Evolutionary conservation across 257 asterid genomes (phyloP).

Genomic region (Thymus quinquecostatus): DNA sequence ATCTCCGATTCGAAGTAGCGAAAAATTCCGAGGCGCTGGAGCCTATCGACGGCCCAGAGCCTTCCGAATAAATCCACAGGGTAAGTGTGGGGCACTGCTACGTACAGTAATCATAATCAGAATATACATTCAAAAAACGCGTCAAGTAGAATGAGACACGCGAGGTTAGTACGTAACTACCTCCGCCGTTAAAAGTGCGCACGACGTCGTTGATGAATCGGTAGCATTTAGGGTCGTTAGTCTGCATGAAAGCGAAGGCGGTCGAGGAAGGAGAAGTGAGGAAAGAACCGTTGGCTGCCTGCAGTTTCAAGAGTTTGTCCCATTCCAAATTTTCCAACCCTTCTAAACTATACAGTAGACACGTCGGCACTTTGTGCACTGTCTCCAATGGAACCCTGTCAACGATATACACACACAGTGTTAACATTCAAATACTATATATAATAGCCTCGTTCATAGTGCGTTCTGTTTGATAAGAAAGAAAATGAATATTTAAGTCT

Average conservation of each 20-base stretch:
- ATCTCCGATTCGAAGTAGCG: constrained; percentile 47
- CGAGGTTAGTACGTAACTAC: no score
- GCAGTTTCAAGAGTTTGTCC: constrained; percentile 53
- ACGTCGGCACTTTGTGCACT: constrained; percentile 47
- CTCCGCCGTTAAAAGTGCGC: constrained; percentile 54
- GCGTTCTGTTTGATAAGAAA: no score
- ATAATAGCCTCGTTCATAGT: no score
- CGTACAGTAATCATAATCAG: no score
- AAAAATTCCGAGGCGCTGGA: constrained; percentile 62
- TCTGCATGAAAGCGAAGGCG: constrained; percentile 59
- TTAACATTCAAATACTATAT: no score
- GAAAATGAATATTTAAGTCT: no score
- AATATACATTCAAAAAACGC: no score
- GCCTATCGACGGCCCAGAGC: constrained; percentile 61
- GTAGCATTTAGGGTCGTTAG: constrained; percentile 45
- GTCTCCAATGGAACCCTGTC: constrained; percentile 49
- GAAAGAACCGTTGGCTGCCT: constrained; percentile 52
- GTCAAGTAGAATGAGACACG: no score
- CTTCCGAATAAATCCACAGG: constrained; percentile 58
- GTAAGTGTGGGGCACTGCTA: constrained; percentile 51
- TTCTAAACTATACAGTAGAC: constrained; percentile 52
- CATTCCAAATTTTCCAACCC: constrained; percentile 50
- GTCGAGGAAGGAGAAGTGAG: constrained; percentile 62
- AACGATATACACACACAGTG: no score
- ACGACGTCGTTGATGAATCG: constrained; percentile 34